Evolutionary conservation across 495 filamentous ascomycete genomes (phyloP), one percentile per base, ranked within the genome.

Genomic region (Trichoderma reesei): DNA sequence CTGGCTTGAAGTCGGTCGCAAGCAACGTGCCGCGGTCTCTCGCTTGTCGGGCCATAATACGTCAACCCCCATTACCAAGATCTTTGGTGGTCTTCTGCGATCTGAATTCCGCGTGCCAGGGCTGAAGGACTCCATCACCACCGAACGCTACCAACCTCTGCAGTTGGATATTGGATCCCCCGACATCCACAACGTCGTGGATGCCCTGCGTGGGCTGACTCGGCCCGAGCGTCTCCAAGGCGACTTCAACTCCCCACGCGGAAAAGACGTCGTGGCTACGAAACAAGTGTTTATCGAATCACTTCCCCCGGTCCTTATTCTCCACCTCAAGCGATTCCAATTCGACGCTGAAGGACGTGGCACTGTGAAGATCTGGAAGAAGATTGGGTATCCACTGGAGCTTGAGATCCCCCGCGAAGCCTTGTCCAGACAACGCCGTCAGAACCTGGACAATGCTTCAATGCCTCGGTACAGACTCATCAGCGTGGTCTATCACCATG

Each of bases 281-380:
- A 98, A 98, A 76, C 94, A 98, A 70, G 84, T 97, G 6, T 90
- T 96, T 71, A 96, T 98, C 66, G 95, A 98, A 72, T 91, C 87
- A 2, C 76, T 98, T 5, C 94, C 94, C 4, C 90, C 92, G 16
- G 90, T 98, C 18, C 84, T 98, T 3, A 94, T 98, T 62, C 83
- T 98, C 44, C 94, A 98, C 71, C 80, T 98, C 10, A 98, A 98
- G 75, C 90, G 95, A 11, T 98, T 98, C 81, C 90, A 97, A 68
- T 98, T 95, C 72, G 91, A 96, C 63, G 89, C 86, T 68, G 80
- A 85, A n/a, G 90, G 89, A 14, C 78, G 79, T 56, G 91, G 92
- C 13, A 95, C 92, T 1, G 89, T 96, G 70, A 98, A 98, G 75
- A 96, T 98, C 65, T 98, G 93, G 93, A 98, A 97, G 79, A 93